Evolutionary conservation across 2,329 filamentous ascomycete species (phyloP).

Genomic region (Cladophialophora psammophila): DNA sequence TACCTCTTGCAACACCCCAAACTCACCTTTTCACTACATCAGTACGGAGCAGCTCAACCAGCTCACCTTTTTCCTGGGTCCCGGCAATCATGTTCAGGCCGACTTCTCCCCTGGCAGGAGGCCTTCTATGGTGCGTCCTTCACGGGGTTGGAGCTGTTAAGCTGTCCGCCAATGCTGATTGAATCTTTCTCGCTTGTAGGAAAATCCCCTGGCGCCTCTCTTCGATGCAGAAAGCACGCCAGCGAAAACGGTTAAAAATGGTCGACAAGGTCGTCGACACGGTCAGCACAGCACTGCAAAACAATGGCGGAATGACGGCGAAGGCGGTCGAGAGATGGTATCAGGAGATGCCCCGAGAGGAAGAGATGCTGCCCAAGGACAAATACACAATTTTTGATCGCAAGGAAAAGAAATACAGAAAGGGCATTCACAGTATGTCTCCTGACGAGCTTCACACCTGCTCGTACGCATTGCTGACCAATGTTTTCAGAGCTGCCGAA

Average conservation of each 20-base stretch:
- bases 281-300: conserved; percentile 77
- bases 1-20: not conserved
- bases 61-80: not conserved
- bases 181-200: conserved; percentile 56
- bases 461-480: conserved; percentile 23
- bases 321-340: conserved; percentile 91
- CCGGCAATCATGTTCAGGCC: conserved; percentile 76
- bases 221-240: conserved; percentile 84
- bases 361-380: conserved; percentile 93
- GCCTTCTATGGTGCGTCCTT: conserved; percentile 76
- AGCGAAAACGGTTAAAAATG: conserved; percentile 79
- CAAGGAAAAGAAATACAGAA: conserved; percentile 93
- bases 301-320: conserved; percentile 71
- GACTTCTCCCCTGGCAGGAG: conserved; percentile 76
- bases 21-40: not conserved
- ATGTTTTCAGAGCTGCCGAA: conserved; percentile 73
- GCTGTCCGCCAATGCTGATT: not conserved
- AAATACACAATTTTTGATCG: conserved; percentile 99
- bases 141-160: not conserved
- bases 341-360: conserved; percentile 91
- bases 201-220: conserved; percentile 98
- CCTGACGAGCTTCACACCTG: not conserved
- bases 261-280: conserved; percentile 89
- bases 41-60: not conserved
- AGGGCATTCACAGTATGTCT: conserved; percentile 92